Evolutionary conservation across 768 basidiomycete species (phyloP).

Genomic region (Lactarius evosmus): DNA sequence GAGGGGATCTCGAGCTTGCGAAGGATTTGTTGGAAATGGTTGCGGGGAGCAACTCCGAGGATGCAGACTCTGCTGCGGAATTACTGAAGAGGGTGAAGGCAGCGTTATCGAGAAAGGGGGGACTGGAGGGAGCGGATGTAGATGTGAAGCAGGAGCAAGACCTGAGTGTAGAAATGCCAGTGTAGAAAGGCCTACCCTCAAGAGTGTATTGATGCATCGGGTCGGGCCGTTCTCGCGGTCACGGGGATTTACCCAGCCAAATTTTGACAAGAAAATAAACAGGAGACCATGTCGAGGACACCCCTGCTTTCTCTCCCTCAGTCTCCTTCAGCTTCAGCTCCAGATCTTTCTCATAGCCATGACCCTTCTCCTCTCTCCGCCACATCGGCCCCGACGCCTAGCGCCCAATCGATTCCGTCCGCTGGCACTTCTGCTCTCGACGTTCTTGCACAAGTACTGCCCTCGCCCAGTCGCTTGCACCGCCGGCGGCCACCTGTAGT

Average conservation of each 20-base stretch:
- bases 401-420: constrained; percentile 2
- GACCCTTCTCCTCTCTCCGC: constrained; percentile 2
- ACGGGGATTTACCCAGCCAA: constrained; percentile 31
- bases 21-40: constrained; percentile 65
- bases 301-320: constrained; percentile 22
- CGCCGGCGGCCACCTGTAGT: constrained; percentile 17
- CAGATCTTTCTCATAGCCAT: background rate
- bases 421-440: constrained; percentile 20
- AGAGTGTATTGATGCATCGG: constrained; percentile 10
- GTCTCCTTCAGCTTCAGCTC: constrained; percentile 17
- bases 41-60: constrained; percentile 34
- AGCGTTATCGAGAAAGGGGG: constrained; percentile 21
- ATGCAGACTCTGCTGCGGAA: constrained; percentile 26
- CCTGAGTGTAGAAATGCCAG: constrained; percentile 14
- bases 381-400: background rate
- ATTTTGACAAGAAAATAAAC: constrained; percentile 32
- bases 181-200: constrained; percentile 29
- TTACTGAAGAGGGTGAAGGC: constrained; percentile 26
- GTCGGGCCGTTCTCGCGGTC: constrained; percentile 31
- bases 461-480: constrained; percentile 7
- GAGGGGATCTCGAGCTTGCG: constrained; percentile 68
- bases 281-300: constrained; percentile 27
- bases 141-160: constrained; percentile 16
- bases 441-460: background rate
- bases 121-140: background rate